A percentile compares a stretch with the other conserved stretches of the same genome.
Evolutionary conservation across 768 basidiomycete genomes (phyloP).

Genomic region (Suillus cothurnatus): DNA sequence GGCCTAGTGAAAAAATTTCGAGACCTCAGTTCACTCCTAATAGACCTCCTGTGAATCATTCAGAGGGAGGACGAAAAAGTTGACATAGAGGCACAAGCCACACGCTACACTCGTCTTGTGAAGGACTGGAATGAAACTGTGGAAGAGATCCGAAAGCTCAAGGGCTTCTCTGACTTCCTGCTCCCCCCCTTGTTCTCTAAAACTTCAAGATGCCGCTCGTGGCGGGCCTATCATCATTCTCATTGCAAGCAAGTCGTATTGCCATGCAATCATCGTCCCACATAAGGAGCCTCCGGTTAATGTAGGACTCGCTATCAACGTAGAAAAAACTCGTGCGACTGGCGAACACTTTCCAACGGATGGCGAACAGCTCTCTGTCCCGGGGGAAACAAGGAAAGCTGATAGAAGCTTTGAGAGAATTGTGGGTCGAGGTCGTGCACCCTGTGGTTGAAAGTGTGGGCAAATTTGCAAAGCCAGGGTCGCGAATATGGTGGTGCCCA

Average conservation of each 20-base stretch:
- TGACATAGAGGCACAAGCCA: background rate
- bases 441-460: too few relatives aligned
- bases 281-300: background rate
- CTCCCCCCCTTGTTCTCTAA: constrained; percentile 13
- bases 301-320: background rate
- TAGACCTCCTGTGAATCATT: background rate
- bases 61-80: background rate
- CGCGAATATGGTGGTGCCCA: too few relatives aligned
- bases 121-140: constrained; percentile 17
- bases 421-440: too few relatives aligned
- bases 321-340: too few relatives aligned
- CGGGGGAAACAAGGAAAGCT: too few relatives aligned
- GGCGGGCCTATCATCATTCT: constrained; percentile 10
- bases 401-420: too few relatives aligned
- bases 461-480: too few relatives aligned
- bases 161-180: constrained; percentile 18
- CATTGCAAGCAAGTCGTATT: constrained; percentile 1
- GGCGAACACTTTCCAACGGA: too few relatives aligned
- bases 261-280: constrained; percentile 14
- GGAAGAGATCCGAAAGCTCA: constrained; percentile 12
- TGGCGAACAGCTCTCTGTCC: too few relatives aligned
- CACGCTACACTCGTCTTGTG: background rate
- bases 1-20: background rate
- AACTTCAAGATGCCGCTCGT: constrained; percentile 7
- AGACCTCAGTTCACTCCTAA: background rate